Evolutionary conservation across 225 moss, liverwort and hornwort genomes (phyloP), one percentile per base, ranked within the genome.

Genomic region (Marchantia paleacea): DNA sequence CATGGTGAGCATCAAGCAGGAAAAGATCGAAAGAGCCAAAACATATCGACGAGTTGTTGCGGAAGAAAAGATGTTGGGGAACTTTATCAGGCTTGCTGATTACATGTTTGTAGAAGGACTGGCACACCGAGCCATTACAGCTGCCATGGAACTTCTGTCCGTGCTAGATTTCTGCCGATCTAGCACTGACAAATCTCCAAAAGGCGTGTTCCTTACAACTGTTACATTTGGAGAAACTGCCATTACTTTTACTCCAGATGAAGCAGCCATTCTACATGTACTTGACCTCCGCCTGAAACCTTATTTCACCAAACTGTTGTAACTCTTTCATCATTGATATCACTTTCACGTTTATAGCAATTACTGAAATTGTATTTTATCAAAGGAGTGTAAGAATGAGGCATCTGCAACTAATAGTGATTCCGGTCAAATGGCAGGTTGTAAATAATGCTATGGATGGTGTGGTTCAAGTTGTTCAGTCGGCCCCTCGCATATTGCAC

Each of bases 31-130:
- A 86, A 88, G 93, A 51, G 91, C 91, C 80, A 91, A 87, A 79
- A 93, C 92, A 0, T 96, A 96, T 82, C 87, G 87, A 55, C 89
- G 96, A 66, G 90, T 94, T 25, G 91, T 96, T 86, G 92, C 91
- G 3, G 96, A 96, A 85, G 96, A 96, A 79, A 93, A 94, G 82
- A 96, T 96, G 91, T 88, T 96, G 48, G 91, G 92, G 11, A 93
- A 89, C 81, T 92, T 92, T 30, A 55, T 96, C 64, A 86, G 93
- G 73, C 85, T 96, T 50, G 92, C 90, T 4, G 96, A 96, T 82
- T 93, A 93, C 69, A 92, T 96, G 88, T 91, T 96, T 87, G 93
- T 96, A 2, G 96, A 93, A 74, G 90, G 88, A 72, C 85, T 96
- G 25, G 85, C 90, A 22, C 89, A 90, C 53, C 87, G 91, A 15